Evolutionary conservation across 495 filamentous ascomycete species (phyloP).

Genomic region (Clohesyomyces aquaticus): DNA sequence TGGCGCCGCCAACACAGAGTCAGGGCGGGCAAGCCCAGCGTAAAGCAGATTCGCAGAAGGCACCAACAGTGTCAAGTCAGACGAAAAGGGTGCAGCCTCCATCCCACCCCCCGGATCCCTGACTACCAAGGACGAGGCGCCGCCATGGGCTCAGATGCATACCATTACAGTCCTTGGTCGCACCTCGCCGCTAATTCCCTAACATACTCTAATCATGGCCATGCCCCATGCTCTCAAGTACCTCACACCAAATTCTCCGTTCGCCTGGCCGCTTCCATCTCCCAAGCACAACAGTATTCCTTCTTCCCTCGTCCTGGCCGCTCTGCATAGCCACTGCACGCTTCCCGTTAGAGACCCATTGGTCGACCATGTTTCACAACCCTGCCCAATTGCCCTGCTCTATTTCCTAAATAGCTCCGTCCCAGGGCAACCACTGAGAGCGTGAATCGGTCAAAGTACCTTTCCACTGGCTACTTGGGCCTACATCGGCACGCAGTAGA

Average conservation of each 20-base stretch:
- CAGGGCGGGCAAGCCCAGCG: slow-evolving; percentile 11
- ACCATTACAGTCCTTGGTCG: slow-evolving; percentile 18
- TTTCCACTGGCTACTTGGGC: slow-evolving; percentile 31
- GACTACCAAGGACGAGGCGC: slow-evolving; percentile 17
- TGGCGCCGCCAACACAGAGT: slow-evolving; percentile 36
- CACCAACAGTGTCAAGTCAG: slow-evolving; percentile 26
- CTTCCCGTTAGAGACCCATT: slow-evolving; percentile 29
- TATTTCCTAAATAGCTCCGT: slow-evolving; percentile 41
- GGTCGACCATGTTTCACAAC: slow-evolving; percentile 39
- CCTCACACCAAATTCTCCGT: slow-evolving; percentile 33
- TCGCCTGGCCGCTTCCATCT: slow-evolving; percentile 27
- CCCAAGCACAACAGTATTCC: slow-evolving; percentile 29
- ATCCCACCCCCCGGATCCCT: slow-evolving; percentile 33
- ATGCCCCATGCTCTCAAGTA: slow-evolving; percentile 24
- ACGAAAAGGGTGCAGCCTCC: slow-evolving; percentile 17
- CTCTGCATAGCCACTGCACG: slow-evolving; percentile 34
- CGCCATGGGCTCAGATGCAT: slow-evolving; percentile 22
- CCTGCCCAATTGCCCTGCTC: slow-evolving; percentile 35
- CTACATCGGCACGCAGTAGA: slow-evolving; percentile 37
- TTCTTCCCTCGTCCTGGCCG: slow-evolving; percentile 21
- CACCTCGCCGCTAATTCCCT: slow-evolving; percentile 20
- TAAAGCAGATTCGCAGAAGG: slow-evolving; percentile 11
- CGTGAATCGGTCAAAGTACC: slow-evolving; percentile 21
- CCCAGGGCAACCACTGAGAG: slow-evolving; percentile 33
- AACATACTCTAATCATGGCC: slow-evolving; percentile 24